Evolutionary conservation across 148 eudicot genomes (phyloP).

Genomic region (Tetragonia tetragonoides): DNA sequence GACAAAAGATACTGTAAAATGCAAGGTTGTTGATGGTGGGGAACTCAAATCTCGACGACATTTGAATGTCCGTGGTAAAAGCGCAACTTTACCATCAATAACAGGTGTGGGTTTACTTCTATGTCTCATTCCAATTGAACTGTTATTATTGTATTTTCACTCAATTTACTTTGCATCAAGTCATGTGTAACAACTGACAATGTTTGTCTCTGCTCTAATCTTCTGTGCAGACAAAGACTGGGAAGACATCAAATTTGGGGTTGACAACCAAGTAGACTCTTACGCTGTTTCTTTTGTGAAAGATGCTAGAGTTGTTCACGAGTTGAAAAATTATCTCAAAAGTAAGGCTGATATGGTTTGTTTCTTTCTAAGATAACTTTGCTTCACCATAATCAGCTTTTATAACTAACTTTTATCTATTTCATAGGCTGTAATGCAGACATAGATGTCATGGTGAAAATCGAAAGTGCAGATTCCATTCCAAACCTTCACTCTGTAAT

Average conservation of each 20-base stretch:
- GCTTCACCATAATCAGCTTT: neutral
- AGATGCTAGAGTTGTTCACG: slow-evolving; percentile 83
- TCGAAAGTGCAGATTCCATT: slow-evolving; percentile 98
- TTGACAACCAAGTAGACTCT: slow-evolving; percentile 86
- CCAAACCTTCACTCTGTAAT: slow-evolving; percentile 92
- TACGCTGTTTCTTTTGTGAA: slow-evolving; percentile 99
- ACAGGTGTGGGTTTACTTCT: slow-evolving; percentile 54
- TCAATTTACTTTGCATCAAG: slow-evolving; percentile 2
- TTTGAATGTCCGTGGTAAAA: slow-evolving; percentile 94
- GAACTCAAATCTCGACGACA: slow-evolving; percentile 92
- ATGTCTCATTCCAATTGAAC: neutral
- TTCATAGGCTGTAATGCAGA: slow-evolving; percentile 79
- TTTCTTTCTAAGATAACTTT: neutral
- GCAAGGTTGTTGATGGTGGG: slow-evolving; percentile 92
- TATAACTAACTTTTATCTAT: slow-evolving; percentile 1
- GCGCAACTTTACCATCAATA: slow-evolving; percentile 94
- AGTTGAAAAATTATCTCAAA: slow-evolving; percentile 79
- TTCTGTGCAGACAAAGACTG: slow-evolving; percentile 79
- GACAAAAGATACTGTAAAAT: slow-evolving; percentile 71
- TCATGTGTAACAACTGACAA: slow-evolving; percentile 3
- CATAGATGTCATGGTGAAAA: slow-evolving; percentile 79
- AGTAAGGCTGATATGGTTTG: slow-evolving; percentile 40
- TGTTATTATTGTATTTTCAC: neutral
- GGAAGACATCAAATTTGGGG: slow-evolving; percentile 99
- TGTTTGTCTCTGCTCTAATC: slow-evolving; percentile 4